These are phyloP conservation scores for Myriosclerotinia scirpicola DNA, from an alignment of 2,329 filamentous ascomycete genomes.

Conservation along the genomic window DNA sequence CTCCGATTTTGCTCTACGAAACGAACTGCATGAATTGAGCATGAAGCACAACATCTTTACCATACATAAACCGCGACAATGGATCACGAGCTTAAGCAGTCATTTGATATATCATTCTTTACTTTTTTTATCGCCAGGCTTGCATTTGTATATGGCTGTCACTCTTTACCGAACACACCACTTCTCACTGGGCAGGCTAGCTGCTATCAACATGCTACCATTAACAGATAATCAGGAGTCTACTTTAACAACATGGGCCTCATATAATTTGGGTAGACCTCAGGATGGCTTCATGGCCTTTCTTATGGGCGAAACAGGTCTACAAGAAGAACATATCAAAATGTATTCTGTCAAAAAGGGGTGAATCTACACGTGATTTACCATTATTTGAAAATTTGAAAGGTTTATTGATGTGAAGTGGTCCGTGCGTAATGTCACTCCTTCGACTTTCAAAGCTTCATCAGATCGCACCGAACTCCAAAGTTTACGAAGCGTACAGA, in stretches of 20 bases:
- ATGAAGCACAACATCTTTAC: not conserved
- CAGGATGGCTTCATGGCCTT: constrained; percentile 24
- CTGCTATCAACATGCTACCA: constrained; percentile 21
- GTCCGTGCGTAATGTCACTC: too few relatives aligned
- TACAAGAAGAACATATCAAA: constrained; percentile 29
- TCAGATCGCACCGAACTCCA: too few relatives aligned
- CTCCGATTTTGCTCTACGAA: constrained; percentile 25
- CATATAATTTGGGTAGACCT: constrained; percentile 24
- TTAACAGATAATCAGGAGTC: constrained; percentile 29
- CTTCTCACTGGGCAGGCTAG: not conserved
- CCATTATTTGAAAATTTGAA: too few relatives aligned
- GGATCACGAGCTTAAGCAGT: not conserved
- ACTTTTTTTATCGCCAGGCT: not conserved
- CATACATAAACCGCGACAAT: constrained; percentile 5
- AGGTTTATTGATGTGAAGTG: too few relatives aligned
- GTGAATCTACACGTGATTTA: too few relatives aligned
- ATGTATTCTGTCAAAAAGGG: too few relatives aligned
- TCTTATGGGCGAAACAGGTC: constrained; percentile 26
- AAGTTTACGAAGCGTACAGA: too few relatives aligned
- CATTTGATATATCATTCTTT: not conserved
- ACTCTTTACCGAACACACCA: not conserved
- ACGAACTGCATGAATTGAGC: not conserved
- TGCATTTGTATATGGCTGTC: constrained; percentile 2
- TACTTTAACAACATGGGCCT: constrained; percentile 28
- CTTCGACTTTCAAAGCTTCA: too few relatives aligned